A percentile compares a stretch with the other conserved stretches of the same genome.
Conservation (phyloP, 345 rosid genomes). For the Conringia planisiliqua region DNA sequence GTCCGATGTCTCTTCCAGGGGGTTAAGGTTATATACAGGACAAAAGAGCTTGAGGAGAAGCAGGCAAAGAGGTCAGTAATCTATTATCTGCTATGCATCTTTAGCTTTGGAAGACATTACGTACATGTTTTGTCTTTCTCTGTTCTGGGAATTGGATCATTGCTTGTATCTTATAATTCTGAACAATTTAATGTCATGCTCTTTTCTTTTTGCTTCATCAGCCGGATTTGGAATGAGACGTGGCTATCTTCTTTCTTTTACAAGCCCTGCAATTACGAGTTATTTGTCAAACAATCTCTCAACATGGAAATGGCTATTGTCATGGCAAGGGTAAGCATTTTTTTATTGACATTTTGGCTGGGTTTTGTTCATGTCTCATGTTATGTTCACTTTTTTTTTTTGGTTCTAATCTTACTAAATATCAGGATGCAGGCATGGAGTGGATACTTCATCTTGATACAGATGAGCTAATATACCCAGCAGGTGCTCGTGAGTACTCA, state of each 20-base stretch:
- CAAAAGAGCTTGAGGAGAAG: slow-evolving; percentile 84
- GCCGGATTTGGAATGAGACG: slow-evolving; percentile 98
- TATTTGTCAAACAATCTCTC: slow-evolving; percentile 97
- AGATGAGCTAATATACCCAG: slow-evolving; percentile 88
- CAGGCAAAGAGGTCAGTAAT: slow-evolving; percentile 74
- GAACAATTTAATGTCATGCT: background rate
- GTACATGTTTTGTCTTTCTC: background rate
- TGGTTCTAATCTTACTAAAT: slow-evolving; percentile 11
- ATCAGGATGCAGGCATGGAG: slow-evolving; percentile 75
- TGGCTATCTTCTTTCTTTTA: slow-evolving; percentile 92
- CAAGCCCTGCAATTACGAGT: slow-evolving; percentile 95
- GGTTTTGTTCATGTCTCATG: background rate
- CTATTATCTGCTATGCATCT: background rate
- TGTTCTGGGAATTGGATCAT: background rate
- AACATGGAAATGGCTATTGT: slow-evolving; percentile 99
- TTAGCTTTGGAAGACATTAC: background rate
- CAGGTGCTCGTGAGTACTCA: slow-evolving; percentile 88
- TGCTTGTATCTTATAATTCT: slow-evolving; percentile 7
- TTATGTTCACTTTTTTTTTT: slow-evolving; percentile 1
- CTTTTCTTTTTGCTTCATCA: slow-evolving; percentile 24
- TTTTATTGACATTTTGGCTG: slow-evolving; percentile 19
- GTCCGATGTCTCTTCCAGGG: slow-evolving; percentile 47
- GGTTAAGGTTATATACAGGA: slow-evolving; percentile 78
- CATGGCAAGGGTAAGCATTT: slow-evolving; percentile 93
- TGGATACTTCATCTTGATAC: slow-evolving; percentile 98